Percentiles rank a stretch among this genome's conserved stretches.
Conservation (phyloP, 257 asterid genomes). For the Capsicum rhomboideum region DNA sequence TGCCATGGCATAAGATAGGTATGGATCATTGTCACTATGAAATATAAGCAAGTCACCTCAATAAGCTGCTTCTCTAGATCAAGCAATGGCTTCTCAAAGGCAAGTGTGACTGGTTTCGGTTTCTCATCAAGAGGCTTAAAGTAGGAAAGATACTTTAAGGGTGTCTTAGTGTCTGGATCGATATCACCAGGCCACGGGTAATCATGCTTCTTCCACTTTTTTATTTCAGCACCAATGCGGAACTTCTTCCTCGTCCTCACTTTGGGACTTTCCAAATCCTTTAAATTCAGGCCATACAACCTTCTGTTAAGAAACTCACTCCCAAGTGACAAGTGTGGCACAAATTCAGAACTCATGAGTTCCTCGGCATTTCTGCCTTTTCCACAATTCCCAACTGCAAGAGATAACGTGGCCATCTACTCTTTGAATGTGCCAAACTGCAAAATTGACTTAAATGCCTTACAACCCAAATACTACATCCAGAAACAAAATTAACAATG, state of each 20-base stretch:
- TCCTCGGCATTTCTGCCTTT: slow-evolving; percentile 14
- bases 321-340: slow-evolving; percentile 1
- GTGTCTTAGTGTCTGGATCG: slow-evolving; percentile 76
- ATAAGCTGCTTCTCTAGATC: slow-evolving; percentile 61
- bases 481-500: background rate
- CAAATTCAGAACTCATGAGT: slow-evolving; percentile 7
- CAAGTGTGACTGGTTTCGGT: slow-evolving; percentile 88
- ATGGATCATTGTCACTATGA: slow-evolving; percentile 17
- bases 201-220: slow-evolving; percentile 65
- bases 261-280: slow-evolving; percentile 6
- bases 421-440: slow-evolving; percentile 6
- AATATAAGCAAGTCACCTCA: slow-evolving; percentile 40
- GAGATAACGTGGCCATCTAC: slow-evolving; percentile 33
- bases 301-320: slow-evolving; percentile 18
- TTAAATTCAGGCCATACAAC: background rate
- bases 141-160: slow-evolving; percentile 69
- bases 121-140: slow-evolving; percentile 94
- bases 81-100: slow-evolving; percentile 82
- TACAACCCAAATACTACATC: slow-evolving; percentile 9
- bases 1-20: background rate
- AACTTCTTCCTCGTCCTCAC: slow-evolving; percentile 7
- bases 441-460: background rate
- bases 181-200: slow-evolving; percentile 82
- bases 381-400: slow-evolving; percentile 31
- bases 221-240: slow-evolving; percentile 37